These are phyloP conservation scores for Chrysanthemum makinoi DNA, from an alignment of 129 eudicot species.

Conservation along the genomic window DNA sequence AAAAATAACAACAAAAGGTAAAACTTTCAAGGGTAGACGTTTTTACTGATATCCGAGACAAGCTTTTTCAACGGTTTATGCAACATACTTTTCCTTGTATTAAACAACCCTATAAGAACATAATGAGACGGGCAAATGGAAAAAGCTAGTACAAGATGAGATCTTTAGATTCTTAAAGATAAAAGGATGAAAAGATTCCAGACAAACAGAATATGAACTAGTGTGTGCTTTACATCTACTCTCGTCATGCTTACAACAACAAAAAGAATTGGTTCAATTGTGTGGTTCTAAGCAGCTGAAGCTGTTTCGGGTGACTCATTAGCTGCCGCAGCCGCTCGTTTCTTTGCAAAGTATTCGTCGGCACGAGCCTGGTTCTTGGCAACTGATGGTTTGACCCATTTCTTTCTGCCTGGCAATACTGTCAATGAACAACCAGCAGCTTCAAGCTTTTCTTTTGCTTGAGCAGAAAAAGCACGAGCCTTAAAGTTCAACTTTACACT, in stretches of 20 bases:
- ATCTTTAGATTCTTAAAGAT: slow-evolving; percentile 22
- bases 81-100: not conserved
- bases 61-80: too few relatives aligned
- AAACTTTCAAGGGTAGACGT: too few relatives aligned
- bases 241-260: slow-evolving; percentile 29
- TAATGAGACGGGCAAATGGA: not conserved
- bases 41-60: too few relatives aligned
- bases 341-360: slow-evolving; percentile 87
- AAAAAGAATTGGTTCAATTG: slow-evolving; percentile 10
- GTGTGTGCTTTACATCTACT: slow-evolving; percentile 40
- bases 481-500: slow-evolving; percentile 69
- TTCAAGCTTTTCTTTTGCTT: slow-evolving; percentile 87
- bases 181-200: slow-evolving; percentile 19
- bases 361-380: slow-evolving; percentile 81
- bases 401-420: slow-evolving; percentile 77
- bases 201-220: slow-evolving; percentile 27
- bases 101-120: slow-evolving; percentile 13
- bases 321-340: slow-evolving; percentile 62
- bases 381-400: slow-evolving; percentile 85
- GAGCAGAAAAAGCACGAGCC: slow-evolving; percentile 86
- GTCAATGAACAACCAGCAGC: slow-evolving; percentile 83
- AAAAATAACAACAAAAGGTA: too few relatives aligned
- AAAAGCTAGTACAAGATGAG: slow-evolving; percentile 15
- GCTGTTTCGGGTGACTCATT: slow-evolving; percentile 50
- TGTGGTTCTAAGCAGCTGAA: slow-evolving; percentile 40